Evolutionary conservation across 768 basidiomycete genomes (phyloP), one percentile per base, ranked within the genome.

Genomic region (Inosperma sp.): DNA sequence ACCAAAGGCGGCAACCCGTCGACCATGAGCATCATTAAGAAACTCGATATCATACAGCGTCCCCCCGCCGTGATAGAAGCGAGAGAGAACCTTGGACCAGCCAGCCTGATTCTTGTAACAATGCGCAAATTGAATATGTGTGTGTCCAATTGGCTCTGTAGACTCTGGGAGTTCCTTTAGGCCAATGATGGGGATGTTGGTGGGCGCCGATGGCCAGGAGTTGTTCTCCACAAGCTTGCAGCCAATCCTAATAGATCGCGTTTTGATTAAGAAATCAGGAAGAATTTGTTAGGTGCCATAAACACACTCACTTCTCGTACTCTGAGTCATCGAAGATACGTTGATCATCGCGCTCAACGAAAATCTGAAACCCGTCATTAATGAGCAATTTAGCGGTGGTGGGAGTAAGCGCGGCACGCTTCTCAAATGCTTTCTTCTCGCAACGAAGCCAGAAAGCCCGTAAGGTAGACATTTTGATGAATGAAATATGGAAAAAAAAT

Each of bases 121-220:
- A 67, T 98, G 96, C 3, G 93, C 94, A 60, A 98, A 99, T 61
- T 96, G 93, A 63, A 99, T 93, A 69, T 99, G 96, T 2, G 89
- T 92, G 69, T 99, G 96, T 7, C 81, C 83, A 14, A 99, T 73
- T 17, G 95, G 88, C 27, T 83, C 83, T 39, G 80, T 76, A 34
- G 92, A 94, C 48, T 72, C 81, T 19, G 87, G 83, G n/a, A 98
- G 82, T 64, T 98, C 96, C 74, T 99, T 99, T 67, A 99, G 78
- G 5, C 96, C 96, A 60, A 97, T 84, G 68, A 99, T 94, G 35
- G 88, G 86, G 27, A 83, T 70, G 35, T 80, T 68, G 19, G 66
- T 68, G 0, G 93, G 91, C 0, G 94, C 94, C 39, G 62, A 75
- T 14, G 89, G 82, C 95, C 95, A 99, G 8, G 88, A 77, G 63